Base-by-base conservation (phyloP, 345 rosid genomes). In the Alliaria petiolata region DNA sequence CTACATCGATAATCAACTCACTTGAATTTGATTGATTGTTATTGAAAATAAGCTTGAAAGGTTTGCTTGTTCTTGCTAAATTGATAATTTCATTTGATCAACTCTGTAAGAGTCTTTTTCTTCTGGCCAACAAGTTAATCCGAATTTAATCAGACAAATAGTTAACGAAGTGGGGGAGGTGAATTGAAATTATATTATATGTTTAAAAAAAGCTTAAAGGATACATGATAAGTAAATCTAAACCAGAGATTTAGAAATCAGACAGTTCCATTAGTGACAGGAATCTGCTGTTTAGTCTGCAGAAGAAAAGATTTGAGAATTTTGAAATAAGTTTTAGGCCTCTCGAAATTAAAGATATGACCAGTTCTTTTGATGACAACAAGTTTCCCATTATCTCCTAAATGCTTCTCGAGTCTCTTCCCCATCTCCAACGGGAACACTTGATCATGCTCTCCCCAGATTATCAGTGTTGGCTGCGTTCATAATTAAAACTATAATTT, bases 361-460 rank as follows among this genome's bases (percentile, higher is more conserved):
- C 93, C 96, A 0, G 87, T 81, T 4, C 76, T 76, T 83, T 86
- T 84, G 43, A 92, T 77, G 12, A 92, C 79, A 6, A 49, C 83
- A 3, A 92, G 83, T 55, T 71, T 65, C 3, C 83, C 87, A 38
- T 77, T 85, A 3, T 85, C 91, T 22, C 92, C 95, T 45, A 87
- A 3, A 59, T 92, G 90, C 57, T 89, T 86, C 74, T 90, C 78
- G n/a, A 93, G 80, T 59, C 96, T 79, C 77, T 79, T 56, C 1
- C 83, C 97, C 80, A 90, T 72, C 56, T 79, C 93, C 59, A 90
- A 9, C 9, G 92, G 92, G 4, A 88, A 90, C 43, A 90, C 69
- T 36, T 81, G 82, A 69, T 90, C 98, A 42, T 85, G 62, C 65
- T 93, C 89, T 74, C 95, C 98, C 98, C 98, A 88, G 12, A 88